These are phyloP conservation scores for Fusarium sterilihyphosum DNA, from an alignment of 2,329 filamentous ascomycete species.

Conservation along the genomic window DNA sequence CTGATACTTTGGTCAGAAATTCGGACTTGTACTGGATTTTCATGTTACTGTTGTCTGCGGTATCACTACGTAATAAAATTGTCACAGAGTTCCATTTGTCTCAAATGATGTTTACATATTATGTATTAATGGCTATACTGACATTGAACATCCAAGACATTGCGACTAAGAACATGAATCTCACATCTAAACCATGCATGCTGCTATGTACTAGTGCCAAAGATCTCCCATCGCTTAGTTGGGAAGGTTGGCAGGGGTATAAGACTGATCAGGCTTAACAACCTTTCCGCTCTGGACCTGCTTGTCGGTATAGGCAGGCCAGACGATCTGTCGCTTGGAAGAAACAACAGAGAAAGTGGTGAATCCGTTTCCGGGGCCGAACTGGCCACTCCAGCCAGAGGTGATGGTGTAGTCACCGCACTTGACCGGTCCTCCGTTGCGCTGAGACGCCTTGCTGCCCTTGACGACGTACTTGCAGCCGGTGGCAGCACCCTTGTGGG, in stretches of 20 bases:
- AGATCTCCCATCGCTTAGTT: background rate
- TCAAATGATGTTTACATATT: background rate
- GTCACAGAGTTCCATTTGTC: background rate
- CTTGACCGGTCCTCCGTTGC: conserved; percentile 49
- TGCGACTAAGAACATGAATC: background rate
- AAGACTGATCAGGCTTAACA: conserved; percentile 60
- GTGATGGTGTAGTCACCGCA: conserved; percentile 62
- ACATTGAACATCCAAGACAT: background rate
- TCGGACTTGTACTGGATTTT: rapidly evolving
- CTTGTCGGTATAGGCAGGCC: conserved; percentile 62
- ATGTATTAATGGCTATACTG: background rate
- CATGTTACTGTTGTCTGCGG: background rate
- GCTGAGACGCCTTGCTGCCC: conserved; percentile 47
- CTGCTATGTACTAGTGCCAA: background rate
- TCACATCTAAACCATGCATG: background rate
- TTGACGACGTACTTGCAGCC: conserved; percentile 44
- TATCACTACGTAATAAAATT: rapidly evolving
- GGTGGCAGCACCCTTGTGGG: conserved; percentile 52
- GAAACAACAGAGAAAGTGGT: conserved; percentile 60
- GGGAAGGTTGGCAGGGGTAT: conserved; percentile 46
- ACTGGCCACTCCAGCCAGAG: conserved; percentile 65
- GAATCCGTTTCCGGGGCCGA: conserved; percentile 62
- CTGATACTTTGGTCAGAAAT: rapidly evolving
- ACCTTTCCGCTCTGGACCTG: conserved; percentile 56
- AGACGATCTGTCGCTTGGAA: conserved; percentile 55